These are phyloP conservation scores for Leccinum obscurum DNA, from an alignment of 768 basidiomycete species.

Conservation along the genomic window DNA sequence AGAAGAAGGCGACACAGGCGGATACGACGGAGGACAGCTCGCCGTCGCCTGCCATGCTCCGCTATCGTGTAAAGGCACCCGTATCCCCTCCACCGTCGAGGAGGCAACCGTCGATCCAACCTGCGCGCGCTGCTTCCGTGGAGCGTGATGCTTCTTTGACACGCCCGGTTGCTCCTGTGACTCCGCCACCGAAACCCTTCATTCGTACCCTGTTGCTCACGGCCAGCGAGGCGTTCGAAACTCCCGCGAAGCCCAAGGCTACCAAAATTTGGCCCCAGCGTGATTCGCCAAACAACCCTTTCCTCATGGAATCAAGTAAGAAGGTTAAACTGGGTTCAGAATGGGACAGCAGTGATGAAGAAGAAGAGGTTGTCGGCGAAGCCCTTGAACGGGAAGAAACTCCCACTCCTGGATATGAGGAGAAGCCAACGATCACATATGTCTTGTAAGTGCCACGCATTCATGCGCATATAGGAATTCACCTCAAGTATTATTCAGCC, in stretches of 20 bases:
- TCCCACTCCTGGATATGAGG: constrained; percentile 42
- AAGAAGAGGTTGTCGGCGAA: constrained; percentile 33
- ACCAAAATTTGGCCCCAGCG: constrained; percentile 41
- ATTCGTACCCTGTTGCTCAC: constrained; percentile 24
- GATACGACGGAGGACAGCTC: too few species aligned
- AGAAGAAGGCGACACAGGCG: too few species aligned
- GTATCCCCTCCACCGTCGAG: constrained; percentile 71
- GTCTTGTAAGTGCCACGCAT: constrained; percentile 59
- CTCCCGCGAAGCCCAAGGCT: constrained; percentile 41
- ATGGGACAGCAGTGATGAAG: constrained; percentile 38
- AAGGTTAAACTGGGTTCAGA: constrained; percentile 21
- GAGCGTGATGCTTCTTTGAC: constrained; percentile 16
- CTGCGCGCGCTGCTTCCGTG: constrained; percentile 28
- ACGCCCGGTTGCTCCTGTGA: constrained; percentile 21
- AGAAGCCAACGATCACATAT: constrained; percentile 65
- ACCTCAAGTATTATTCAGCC: constrained; percentile 42
- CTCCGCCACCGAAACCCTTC: constrained; percentile 25
- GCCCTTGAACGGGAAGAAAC: constrained; percentile 37
- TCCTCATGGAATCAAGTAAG: constrained; percentile 45
- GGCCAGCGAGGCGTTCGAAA: constrained; percentile 28
- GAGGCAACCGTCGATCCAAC: constrained; percentile 39
- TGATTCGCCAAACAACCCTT: constrained; percentile 74
- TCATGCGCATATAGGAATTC: neutral
- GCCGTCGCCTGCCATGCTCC: too few species aligned
- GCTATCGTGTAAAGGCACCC: constrained; percentile 36